phyloP scores from a whole-genome alignment of 2,329 filamentous ascomycete genomes.

The Neurospora sp. region DNA sequence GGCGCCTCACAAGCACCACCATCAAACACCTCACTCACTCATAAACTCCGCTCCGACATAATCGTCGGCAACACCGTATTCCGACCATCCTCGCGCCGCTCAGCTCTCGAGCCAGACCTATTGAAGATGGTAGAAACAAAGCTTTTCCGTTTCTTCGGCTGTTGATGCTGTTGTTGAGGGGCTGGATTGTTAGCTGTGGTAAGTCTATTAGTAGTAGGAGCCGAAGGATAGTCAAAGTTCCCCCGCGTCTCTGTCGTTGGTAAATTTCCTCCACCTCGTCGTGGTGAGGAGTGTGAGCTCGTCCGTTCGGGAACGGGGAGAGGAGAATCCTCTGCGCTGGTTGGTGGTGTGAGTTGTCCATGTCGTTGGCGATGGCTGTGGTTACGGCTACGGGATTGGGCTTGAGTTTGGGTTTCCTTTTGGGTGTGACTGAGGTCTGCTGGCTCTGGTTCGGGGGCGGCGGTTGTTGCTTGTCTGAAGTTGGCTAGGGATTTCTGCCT shows the following conservation, averaged over 20 bases:
- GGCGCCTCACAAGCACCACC: background rate
- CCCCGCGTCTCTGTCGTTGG: slow-evolving; percentile 4
- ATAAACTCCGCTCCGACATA: background rate
- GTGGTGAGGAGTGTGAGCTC: background rate
- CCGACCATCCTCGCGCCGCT: background rate
- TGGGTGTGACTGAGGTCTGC: background rate
- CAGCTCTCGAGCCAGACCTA: slow-evolving; percentile 12
- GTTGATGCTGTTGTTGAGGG: slow-evolving; percentile 12
- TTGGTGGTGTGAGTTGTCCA: slow-evolving; percentile 10
- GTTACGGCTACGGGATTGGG: background rate
- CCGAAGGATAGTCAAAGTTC: slow-evolving; percentile 6
- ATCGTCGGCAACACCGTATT: background rate
- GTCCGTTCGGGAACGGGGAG: slow-evolving; percentile 10
- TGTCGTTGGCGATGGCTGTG: background rate
- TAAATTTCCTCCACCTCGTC: background rate
- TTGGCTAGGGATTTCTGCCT: slow-evolving; percentile 11
- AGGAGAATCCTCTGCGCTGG: slow-evolving; percentile 12
- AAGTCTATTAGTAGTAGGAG: background rate
- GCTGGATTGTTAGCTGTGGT: background rate
- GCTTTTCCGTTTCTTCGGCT: slow-evolving; percentile 32
- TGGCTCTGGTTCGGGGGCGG: slow-evolving; percentile 4
- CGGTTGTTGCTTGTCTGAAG: slow-evolving; percentile 6
- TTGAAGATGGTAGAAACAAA: slow-evolving; percentile 36
- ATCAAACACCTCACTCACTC: background rate
- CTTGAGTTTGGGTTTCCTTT: background rate